Percentiles rank a stretch among this genome's conserved stretches.
Evolutionary conservation across 2,329 filamentous ascomycete species (phyloP).

Genomic region (Madurella mycetomatis): DNA sequence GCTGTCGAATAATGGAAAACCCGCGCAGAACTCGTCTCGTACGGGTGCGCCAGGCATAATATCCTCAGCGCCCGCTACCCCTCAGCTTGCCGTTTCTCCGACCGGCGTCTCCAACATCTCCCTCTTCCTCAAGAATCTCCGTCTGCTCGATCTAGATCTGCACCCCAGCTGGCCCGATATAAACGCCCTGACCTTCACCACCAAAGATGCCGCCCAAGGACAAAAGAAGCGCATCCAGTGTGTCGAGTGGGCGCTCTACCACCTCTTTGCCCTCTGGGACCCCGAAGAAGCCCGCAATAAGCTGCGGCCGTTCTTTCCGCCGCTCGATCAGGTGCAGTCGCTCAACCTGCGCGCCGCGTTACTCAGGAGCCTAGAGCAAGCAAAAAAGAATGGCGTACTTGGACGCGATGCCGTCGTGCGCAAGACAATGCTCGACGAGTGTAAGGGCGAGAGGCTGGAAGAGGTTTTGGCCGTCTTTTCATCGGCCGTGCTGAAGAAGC

Average conservation of each 20-base stretch:
- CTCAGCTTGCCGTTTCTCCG: slow-evolving; percentile 8
- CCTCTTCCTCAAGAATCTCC: slow-evolving; percentile 78
- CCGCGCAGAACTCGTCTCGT: slow-evolving; percentile 10
- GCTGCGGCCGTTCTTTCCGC: slow-evolving; percentile 85
- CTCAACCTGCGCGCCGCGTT: slow-evolving; percentile 82
- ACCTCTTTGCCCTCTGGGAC: slow-evolving; percentile 82
- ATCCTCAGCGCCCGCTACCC: not conserved
- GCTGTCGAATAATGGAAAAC: slow-evolving; percentile 19
- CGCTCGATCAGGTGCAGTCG: slow-evolving; percentile 83
- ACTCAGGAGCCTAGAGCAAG: slow-evolving; percentile 72
- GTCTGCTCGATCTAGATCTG: slow-evolving; percentile 73
- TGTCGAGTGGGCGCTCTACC: slow-evolving; percentile 88
- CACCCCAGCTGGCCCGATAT: slow-evolving; percentile 77
- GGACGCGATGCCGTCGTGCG: slow-evolving; percentile 76
- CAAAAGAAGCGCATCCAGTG: slow-evolving; percentile 78
- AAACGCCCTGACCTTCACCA: slow-evolving; percentile 63
- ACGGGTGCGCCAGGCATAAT: not conserved
- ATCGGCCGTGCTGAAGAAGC: slow-evolving; percentile 71
- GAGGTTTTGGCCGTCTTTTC: slow-evolving; percentile 84
- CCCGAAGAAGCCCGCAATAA: slow-evolving; percentile 73
- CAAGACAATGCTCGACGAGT: slow-evolving; percentile 96
- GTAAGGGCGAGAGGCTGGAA: slow-evolving; percentile 83
- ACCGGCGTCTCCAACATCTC: slow-evolving; percentile 47
- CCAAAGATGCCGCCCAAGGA: slow-evolving; percentile 61
- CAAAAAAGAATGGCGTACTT: slow-evolving; percentile 82